These are phyloP conservation scores for Chenopodium formosanum DNA, from an alignment of 148 eudicot species.

Conservation along the genomic window DNA sequence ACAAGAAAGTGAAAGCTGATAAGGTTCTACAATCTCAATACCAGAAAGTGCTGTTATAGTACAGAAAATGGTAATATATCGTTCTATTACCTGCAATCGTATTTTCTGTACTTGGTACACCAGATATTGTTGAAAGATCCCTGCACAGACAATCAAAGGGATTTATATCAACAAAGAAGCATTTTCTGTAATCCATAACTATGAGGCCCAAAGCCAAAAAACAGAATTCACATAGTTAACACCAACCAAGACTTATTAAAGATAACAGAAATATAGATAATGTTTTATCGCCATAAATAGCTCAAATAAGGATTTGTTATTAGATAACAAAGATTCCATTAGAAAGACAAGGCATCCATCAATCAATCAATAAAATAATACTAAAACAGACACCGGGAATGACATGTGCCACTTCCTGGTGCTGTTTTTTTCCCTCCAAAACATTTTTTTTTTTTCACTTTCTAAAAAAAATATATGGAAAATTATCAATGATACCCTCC, in stretches of 20 bases:
- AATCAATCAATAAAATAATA: too few relatives aligned
- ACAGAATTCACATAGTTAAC: neutral
- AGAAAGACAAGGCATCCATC: neutral
- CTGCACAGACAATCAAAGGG: conserved; percentile 38
- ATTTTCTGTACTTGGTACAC: conserved; percentile 94
- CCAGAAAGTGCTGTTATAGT: neutral
- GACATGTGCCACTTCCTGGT: too few relatives aligned
- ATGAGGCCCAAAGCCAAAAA: neutral
- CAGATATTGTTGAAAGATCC: conserved; percentile 89
- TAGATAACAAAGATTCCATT: neutral
- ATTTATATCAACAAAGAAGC: neutral
- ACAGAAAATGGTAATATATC: neutral
- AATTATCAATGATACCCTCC: too few relatives aligned
- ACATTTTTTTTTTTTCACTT: too few relatives aligned
- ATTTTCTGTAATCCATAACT: neutral
- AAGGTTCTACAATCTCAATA: neutral
- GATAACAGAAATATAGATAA: neutral
- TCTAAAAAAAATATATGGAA: too few relatives aligned
- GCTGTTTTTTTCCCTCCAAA: too few relatives aligned
- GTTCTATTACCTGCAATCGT: conserved; percentile 67
- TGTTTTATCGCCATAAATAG: neutral
- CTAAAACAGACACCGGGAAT: too few relatives aligned
- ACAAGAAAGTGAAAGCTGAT: neutral
- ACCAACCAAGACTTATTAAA: neutral
- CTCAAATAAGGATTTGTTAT: neutral